These are phyloP conservation scores for Xerocomus alliaceus DNA, from an alignment of 1,284 basidiomycete genomes.

Conservation along the genomic window DNA sequence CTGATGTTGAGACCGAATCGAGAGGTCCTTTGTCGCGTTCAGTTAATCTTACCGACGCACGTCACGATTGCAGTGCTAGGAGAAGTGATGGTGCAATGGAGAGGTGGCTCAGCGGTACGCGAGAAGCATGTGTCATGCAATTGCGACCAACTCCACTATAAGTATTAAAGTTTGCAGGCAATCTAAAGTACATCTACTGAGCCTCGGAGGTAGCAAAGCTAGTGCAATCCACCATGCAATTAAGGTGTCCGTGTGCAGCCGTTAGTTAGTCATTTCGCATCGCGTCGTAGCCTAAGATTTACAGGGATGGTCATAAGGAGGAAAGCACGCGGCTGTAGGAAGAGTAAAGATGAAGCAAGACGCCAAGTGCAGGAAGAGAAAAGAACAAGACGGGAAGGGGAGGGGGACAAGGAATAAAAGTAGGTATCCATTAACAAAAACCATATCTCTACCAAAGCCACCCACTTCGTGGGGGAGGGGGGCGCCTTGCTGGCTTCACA, in stretches of 20 bases:
- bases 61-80: background rate
- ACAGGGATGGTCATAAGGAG: slow-evolving; percentile 18
- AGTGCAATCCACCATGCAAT: slow-evolving; percentile 10
- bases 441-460: slow-evolving; percentile 40
- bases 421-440: slow-evolving; percentile 25
- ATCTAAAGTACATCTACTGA: too few species aligned
- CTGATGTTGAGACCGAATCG: background rate
- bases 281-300: slow-evolving; percentile 28
- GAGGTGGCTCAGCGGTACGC: background rate
- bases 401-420: slow-evolving; percentile 15
- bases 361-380: slow-evolving; percentile 10
- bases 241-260: slow-evolving; percentile 24
- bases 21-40: background rate
- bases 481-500: slow-evolving; percentile 37
- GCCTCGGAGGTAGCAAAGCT: too few species aligned
- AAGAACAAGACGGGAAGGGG: slow-evolving; percentile 10
- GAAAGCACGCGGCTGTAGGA: slow-evolving; percentile 6
- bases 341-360: slow-evolving; percentile 29
- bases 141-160: too few species aligned
- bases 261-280: slow-evolving; percentile 31
- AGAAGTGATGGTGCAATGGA: background rate
- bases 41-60: background rate
- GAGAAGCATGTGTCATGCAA: too few species aligned
- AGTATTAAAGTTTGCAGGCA: too few species aligned
- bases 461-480: slow-evolving; percentile 36